Evolutionary conservation across 768 basidiomycete species (phyloP).

Genomic region (Suillus paluster): DNA sequence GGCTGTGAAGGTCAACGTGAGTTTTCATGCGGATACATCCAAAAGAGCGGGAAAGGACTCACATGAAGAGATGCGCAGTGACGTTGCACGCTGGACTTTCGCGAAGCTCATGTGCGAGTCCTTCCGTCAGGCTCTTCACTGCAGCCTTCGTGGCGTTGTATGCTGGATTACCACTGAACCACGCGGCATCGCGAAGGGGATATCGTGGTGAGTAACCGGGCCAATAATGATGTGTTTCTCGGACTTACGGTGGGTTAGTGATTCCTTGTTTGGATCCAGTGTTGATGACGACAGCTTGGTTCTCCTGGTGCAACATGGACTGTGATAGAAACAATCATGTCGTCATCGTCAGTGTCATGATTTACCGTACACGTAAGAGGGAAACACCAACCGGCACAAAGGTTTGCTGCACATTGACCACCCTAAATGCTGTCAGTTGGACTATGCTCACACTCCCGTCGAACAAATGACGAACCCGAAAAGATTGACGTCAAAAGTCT

Average conservation of each 20-base stretch:
- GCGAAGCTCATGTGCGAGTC: conserved; percentile 71
- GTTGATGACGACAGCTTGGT: conserved; percentile 81
- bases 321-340: conserved; percentile 27
- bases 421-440: conserved; percentile 40
- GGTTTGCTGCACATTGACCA: conserved; percentile 84
- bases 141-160: conserved; percentile 82
- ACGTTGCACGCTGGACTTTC: conserved; percentile 65
- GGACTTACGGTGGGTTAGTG: conserved; percentile 89
- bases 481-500: conserved; percentile 73
- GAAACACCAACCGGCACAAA: conserved; percentile 66
- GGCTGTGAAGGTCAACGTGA: conserved; percentile 49
- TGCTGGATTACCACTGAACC: conserved; percentile 73
- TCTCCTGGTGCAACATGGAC: conserved; percentile 84
- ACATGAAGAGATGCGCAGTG: conserved; percentile 94
- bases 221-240: conserved; percentile 10
- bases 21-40: conserved; percentile 4
- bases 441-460: not conserved
- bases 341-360: conserved; percentile 1
- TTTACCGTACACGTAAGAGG: not conserved
- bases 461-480: conserved; percentile 60
- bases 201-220: conserved; percentile 5
- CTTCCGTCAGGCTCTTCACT: conserved; percentile 73
- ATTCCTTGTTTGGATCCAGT: conserved; percentile 96
- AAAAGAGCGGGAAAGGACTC: conserved; percentile 38
- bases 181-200: conserved; percentile 8